Conservation (phyloP, 179 eudicot species). For the Silene noctiflora region DNA sequence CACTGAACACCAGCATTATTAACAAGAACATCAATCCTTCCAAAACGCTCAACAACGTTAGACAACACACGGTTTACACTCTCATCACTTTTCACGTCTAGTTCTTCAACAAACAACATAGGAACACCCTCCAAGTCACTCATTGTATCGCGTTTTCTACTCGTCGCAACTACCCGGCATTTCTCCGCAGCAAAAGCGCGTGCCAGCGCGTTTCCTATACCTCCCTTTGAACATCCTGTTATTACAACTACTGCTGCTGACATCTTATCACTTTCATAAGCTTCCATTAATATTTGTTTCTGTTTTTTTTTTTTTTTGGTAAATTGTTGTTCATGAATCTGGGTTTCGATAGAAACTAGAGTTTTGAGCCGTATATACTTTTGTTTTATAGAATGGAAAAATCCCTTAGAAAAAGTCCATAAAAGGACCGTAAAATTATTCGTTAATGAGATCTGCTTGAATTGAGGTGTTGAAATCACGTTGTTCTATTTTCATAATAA, state of each 20-base stretch:
- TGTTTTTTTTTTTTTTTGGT: not conserved
- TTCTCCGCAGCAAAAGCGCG: constrained; percentile 60
- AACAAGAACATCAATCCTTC: constrained; percentile 62
- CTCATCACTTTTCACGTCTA: constrained; percentile 66
- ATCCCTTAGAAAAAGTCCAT: no score
- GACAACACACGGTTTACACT: constrained; percentile 45
- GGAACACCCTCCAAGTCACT: constrained; percentile 40
- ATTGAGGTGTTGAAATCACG: no score
- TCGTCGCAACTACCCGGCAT: constrained; percentile 73
- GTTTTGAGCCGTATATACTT: no score
- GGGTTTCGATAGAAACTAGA: no score
- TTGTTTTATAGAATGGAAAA: no score
- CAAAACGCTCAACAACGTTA: constrained; percentile 49
- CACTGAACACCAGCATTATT: constrained; percentile 87
- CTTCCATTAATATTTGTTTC: not conserved
- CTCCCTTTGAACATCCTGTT: constrained; percentile 78
- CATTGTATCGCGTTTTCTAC: constrained; percentile 56
- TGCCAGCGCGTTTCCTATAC: constrained; percentile 84
- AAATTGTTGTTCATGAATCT: not conserved
- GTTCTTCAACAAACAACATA: constrained; percentile 48
- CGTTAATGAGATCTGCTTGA: no score
- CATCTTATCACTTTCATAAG: not conserved
- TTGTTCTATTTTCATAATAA: no score
- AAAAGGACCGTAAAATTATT: no score
- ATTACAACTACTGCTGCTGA: constrained; percentile 58